phyloP scores from a whole-genome alignment of 2,329 filamentous ascomycete species.

The Dactylellina haptotyla region DNA sequence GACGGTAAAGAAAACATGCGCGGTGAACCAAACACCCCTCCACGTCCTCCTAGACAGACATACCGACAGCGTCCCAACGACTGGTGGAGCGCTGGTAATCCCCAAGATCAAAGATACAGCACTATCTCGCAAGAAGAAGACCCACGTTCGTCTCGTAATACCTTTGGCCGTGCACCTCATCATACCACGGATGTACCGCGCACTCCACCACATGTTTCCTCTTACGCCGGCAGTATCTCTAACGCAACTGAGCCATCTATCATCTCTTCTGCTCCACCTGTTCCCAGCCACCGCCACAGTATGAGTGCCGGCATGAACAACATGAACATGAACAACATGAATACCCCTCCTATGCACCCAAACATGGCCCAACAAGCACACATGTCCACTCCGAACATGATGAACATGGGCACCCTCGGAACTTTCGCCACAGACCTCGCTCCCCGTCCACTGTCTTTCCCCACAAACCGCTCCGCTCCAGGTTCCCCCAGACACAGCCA shows the following conservation, averaged over 20 bases:
- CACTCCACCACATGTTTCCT: slow-evolving; percentile 34
- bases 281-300: slow-evolving; percentile 2
- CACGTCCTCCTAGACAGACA: slow-evolving; percentile 34
- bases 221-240: slow-evolving; percentile 45
- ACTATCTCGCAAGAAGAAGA: slow-evolving; percentile 40
- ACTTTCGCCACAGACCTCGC: slow-evolving; percentile 44
- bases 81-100: slow-evolving; percentile 31
- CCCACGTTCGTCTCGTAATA: slow-evolving; percentile 36
- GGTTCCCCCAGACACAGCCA: slow-evolving; percentile 14
- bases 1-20: slow-evolving; percentile 14
- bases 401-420: slow-evolving; percentile 21
- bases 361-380: slow-evolving; percentile 15
- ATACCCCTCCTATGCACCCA: too few species aligned
- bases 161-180: slow-evolving; percentile 37
- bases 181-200: slow-evolving; percentile 25
- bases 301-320: slow-evolving; percentile 8
- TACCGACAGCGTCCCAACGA: slow-evolving; percentile 43
- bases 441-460: slow-evolving; percentile 43
- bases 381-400: slow-evolving; percentile 21
- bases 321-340: slow-evolving; percentile 17
- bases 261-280: neutral
- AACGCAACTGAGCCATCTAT: slow-evolving; percentile 26
- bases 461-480: slow-evolving; percentile 37
- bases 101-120: slow-evolving; percentile 33
- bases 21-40: slow-evolving; percentile 17